Conservation (phyloP, 1,284 basidiomycete genomes). For the Sphaerobolus stellatus region DNA sequence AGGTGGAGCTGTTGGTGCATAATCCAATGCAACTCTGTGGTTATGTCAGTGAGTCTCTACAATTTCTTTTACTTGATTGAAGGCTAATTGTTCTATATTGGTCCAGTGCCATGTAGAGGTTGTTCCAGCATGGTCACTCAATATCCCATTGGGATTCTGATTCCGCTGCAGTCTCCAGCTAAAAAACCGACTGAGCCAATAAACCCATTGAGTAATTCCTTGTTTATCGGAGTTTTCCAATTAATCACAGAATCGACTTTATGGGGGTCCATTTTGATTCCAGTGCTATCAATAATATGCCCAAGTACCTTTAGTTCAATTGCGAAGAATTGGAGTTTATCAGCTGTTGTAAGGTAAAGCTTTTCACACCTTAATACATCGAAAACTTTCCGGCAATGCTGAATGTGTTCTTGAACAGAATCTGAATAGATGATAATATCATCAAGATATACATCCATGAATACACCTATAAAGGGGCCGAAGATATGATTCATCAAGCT, state of each 20-base stretch:
- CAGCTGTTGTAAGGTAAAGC: slow-evolving; percentile 23
- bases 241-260: slow-evolving; percentile 32
- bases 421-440: slow-evolving; percentile 33
- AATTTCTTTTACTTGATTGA: slow-evolving; percentile 25
- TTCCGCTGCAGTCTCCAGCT: slow-evolving; percentile 19
- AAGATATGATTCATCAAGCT: slow-evolving; percentile 33
- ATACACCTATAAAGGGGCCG: slow-evolving; percentile 23
- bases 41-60: slow-evolving; percentile 22
- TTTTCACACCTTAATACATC: slow-evolving; percentile 21
- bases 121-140: slow-evolving; percentile 16
- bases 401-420: slow-evolving; percentile 26
- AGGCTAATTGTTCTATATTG: slow-evolving; percentile 27
- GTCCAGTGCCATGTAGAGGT: slow-evolving; percentile 22
- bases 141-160: slow-evolving; percentile 24
- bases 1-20: slow-evolving; percentile 15
- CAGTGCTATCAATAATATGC: slow-evolving; percentile 27
- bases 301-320: slow-evolving; percentile 29
- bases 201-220: slow-evolving; percentile 22
- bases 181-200: slow-evolving; percentile 26
- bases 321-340: slow-evolving; percentile 31
- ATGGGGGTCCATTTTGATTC: slow-evolving; percentile 30
- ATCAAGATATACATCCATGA: slow-evolving; percentile 32
- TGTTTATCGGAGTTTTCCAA: slow-evolving; percentile 17
- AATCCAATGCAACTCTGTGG: slow-evolving; percentile 22
- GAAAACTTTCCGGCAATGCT: slow-evolving; percentile 25